Percentiles rank a stretch among this genome's conserved stretches.
These are phyloP conservation scores for Apiospora malaysiana DNA, from an alignment of 2,329 filamentous ascomycete genomes.

Conservation along the genomic window DNA sequence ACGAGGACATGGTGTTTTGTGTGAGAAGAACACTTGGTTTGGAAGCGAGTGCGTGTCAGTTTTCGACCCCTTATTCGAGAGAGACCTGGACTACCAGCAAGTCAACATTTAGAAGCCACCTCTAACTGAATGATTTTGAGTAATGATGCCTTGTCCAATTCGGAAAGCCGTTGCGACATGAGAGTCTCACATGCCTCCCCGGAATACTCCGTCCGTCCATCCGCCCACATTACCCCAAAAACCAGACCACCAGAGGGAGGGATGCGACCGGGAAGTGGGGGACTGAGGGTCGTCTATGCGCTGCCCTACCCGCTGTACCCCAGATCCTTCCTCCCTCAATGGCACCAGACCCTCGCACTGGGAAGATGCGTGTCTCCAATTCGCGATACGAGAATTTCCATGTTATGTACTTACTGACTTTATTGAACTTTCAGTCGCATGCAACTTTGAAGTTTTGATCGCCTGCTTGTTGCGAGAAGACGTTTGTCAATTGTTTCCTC, in stretches of 20 bases:
- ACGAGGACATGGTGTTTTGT: slow-evolving; percentile 25
- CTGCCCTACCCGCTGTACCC: background rate
- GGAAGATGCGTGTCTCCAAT: background rate
- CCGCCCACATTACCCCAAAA: slow-evolving; percentile 4
- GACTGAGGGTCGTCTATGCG: background rate
- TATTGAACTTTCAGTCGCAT: background rate
- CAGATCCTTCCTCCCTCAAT: background rate
- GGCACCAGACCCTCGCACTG: background rate
- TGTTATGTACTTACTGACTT: background rate
- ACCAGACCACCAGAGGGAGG: background rate
- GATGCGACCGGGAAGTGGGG: slow-evolving; percentile 16
- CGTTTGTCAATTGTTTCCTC: too few species aligned
- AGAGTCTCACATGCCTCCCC: background rate
- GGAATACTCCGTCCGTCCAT: background rate
- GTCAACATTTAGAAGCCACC: background rate
- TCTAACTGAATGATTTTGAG: background rate
- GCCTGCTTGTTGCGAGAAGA: background rate
- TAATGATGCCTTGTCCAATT: background rate
- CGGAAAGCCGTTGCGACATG: background rate
- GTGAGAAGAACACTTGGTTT: slow-evolving; percentile 21
- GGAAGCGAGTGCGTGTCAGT: background rate
- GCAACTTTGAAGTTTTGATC: background rate
- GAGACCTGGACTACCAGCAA: background rate
- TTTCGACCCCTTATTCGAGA: background rate
- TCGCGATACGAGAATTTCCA: background rate